These are phyloP conservation scores for Wakefieldia striispora DNA, from an alignment of 768 basidiomycete species.

Conservation along the genomic window DNA sequence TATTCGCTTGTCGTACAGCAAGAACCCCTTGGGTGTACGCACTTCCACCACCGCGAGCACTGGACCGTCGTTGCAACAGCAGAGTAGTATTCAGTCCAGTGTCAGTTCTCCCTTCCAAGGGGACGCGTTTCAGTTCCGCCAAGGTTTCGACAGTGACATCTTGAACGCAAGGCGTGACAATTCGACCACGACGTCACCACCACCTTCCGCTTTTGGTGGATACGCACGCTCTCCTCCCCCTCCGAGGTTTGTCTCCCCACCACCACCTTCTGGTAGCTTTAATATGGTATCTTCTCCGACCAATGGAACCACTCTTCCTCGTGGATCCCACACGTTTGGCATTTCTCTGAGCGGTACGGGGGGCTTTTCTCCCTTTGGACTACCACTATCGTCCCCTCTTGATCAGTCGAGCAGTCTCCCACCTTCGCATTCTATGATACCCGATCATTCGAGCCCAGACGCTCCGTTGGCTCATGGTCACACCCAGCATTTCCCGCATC, in stretches of 20 bases:
- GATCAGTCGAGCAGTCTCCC: constrained; percentile 26
- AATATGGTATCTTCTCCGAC: constrained; percentile 27
- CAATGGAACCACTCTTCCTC: constrained; percentile 27
- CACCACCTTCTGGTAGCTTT: constrained; percentile 29
- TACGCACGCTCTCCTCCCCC: constrained; percentile 36
- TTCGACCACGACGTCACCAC: constrained; percentile 22
- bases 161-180: constrained; percentile 26
- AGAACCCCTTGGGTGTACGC: constrained; percentile 94
- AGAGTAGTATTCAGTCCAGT: constrained; percentile 17
- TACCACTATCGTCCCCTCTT: constrained; percentile 32
- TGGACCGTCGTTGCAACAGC: constrained; percentile 28
- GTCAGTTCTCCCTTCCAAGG: constrained; percentile 28
- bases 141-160: constrained; percentile 26
- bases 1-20: constrained; percentile 96
- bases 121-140: constrained; percentile 30
- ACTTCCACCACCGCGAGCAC: constrained; percentile 61
- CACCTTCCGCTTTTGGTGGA: constrained; percentile 23
- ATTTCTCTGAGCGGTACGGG: constrained; percentile 28
- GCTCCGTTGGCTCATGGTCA: constrained; percentile 32
- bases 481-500: constrained; percentile 38
- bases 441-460: constrained; percentile 35
- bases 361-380: constrained; percentile 32
- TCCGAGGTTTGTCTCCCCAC: constrained; percentile 34
- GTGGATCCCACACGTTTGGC: constrained; percentile 33
- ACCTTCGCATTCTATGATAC: constrained; percentile 35